A percentile compares a stretch with the other conserved stretches of the same genome.
phyloP scores from a whole-genome alignment of 2,329 filamentous ascomycete species.

The Madurella mycetomatis region DNA sequence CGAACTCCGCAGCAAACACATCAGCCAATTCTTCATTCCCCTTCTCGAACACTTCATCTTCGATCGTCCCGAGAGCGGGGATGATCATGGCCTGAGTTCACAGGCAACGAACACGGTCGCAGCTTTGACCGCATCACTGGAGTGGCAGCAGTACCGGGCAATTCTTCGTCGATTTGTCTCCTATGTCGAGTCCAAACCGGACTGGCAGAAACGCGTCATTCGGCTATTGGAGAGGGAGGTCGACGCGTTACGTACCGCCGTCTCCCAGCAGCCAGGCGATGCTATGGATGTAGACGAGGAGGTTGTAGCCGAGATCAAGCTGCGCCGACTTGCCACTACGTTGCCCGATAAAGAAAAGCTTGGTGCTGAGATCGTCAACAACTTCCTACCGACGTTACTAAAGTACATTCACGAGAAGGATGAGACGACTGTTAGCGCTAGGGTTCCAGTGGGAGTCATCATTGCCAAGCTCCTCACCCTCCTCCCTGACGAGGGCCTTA shows the following conservation, averaged over 20 bases:
- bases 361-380: conserved; percentile 64
- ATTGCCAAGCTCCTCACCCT: conserved; percentile 82
- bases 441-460: conserved; percentile 84
- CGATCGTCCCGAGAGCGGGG: conserved; percentile 64
- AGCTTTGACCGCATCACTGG: conserved; percentile 66
- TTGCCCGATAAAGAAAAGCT: conserved; percentile 66
- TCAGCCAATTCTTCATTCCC: conserved; percentile 83
- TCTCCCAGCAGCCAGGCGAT: conserved; percentile 33
- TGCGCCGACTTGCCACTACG: conserved; percentile 54
- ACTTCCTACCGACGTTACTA: conserved; percentile 74
- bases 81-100: conserved; percentile 81
- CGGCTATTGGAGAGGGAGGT: conserved; percentile 76
- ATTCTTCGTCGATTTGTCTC: conserved; percentile 78
- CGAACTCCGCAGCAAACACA: conserved; percentile 68
- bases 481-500: conserved; percentile 68
- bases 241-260: conserved; percentile 64
- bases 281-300: conserved; percentile 41
- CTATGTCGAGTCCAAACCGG: conserved; percentile 74
- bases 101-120: conserved; percentile 82
- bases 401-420: conserved; percentile 90
- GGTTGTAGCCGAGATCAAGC: conserved; percentile 23
- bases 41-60: conserved; percentile 93
- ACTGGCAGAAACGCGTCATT: conserved; percentile 81
- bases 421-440: conserved; percentile 87
- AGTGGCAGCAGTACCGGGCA: conserved; percentile 87